A percentile compares a stretch with the other conserved stretches of the same genome.
Conservation (phyloP, 2,329 filamentous ascomycete species). For the Taxawa tesnikishii region DNA sequence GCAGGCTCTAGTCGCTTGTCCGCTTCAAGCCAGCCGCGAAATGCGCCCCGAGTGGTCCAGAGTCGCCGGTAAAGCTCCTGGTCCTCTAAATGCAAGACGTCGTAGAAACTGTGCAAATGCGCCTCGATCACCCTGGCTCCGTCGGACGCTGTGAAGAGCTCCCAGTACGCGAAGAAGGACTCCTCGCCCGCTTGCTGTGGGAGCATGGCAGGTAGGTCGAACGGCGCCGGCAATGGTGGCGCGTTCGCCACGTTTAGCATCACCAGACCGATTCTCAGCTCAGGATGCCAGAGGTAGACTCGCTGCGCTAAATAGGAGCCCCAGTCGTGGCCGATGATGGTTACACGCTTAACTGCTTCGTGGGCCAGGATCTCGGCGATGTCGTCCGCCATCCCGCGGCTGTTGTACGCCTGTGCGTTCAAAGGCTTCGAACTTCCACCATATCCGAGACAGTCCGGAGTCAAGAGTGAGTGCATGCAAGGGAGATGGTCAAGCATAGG, state of each 20-base stretch:
- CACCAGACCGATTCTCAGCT: slow-evolving; percentile 28
- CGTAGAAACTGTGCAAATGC: slow-evolving; percentile 26
- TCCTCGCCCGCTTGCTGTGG: slow-evolving; percentile 17
- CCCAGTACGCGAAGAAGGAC: slow-evolving; percentile 31
- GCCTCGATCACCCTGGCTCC: slow-evolving; percentile 24
- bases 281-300: slow-evolving; percentile 28
- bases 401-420: slow-evolving; percentile 24
- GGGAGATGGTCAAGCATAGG: slow-evolving; percentile 28
- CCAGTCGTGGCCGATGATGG: slow-evolving; percentile 40
- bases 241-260: slow-evolving; percentile 32
- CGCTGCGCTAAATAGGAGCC: slow-evolving; percentile 28
- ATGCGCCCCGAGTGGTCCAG: slow-evolving; percentile 23
- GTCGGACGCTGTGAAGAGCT: slow-evolving; percentile 30
- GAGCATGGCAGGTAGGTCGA: slow-evolving; percentile 26
- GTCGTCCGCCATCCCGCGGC: slow-evolving; percentile 24
- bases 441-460: slow-evolving; percentile 26
- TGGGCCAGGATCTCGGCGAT: slow-evolving; percentile 27
- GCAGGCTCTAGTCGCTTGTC: slow-evolving; percentile 15
- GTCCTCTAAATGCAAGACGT: slow-evolving; percentile 10
- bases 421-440: slow-evolving; percentile 28
- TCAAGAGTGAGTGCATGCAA: slow-evolving; percentile 25
- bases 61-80: slow-evolving; percentile 18
- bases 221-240: slow-evolving; percentile 19
- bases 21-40: slow-evolving; percentile 16
- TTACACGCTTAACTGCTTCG: slow-evolving; percentile 22